Base-by-base conservation (phyloP, 202 grass and related monocot genomes). In the Setaria viridis region DNA sequence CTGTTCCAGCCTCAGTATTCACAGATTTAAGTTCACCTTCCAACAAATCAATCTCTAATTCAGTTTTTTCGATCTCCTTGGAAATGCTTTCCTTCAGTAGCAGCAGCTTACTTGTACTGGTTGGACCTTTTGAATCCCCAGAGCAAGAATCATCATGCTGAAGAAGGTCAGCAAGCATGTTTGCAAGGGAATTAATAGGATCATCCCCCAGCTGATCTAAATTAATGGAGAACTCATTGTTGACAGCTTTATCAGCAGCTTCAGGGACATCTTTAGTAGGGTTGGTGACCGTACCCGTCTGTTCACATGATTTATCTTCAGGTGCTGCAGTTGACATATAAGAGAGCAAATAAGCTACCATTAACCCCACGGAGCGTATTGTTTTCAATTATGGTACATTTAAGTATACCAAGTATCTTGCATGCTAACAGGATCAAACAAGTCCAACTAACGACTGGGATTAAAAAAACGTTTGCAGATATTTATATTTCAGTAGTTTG, bases 21-120 rank as follows among this genome's bases (percentile, higher is more conserved):
- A 84, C 41, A 45, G 79, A 82, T 78, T 89, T 97, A 37, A 99
- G 90, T 85, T 97, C 91, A 29, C 89, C 89, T 88, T 99, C 97
- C 17, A 99, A 75, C 4, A 72, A 93, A 91, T 99, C 97, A 59
- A 99, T 93, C 93, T 97, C 88, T 54, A 85, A 84, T 89, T 97
- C 97, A 73, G 87, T 92, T 82, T 88, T 97, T 76, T 97, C 97
- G 6, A 94, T 86, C 70, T 94, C 90, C 75, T 93, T 99, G 15
- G 92, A 88, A 87, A 97, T 92, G 67, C 62, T 81, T 59, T 84
- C 90, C 70, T 99, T 99, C 79, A 99, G 89, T 80, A 77, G 46
- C 19, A 91, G 81, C 63, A 99, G 80, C 74, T 97, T 90, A 80
- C 87, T 84, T 71, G 86, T 42, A 78, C 82, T 76, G 81, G 83